Base-by-base conservation (phyloP, 73 alveolate genomes). In the Paramecium sonneborni region DNA sequence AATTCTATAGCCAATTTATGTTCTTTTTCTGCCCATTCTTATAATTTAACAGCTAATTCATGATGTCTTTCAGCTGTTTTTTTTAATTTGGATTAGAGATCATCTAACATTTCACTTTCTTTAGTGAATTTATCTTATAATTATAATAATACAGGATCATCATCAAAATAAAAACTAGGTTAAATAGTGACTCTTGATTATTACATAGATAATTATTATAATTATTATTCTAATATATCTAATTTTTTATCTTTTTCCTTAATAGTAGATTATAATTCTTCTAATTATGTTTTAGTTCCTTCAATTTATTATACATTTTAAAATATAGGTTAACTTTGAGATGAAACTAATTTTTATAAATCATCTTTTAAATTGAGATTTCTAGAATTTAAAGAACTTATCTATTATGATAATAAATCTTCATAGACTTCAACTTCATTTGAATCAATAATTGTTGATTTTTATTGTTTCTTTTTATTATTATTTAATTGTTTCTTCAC, bases 151-250 rank as follows among this genome's bases (percentile, higher is more conserved):
- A 79, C 9, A 20, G 90, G 90, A 43, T 79, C 90, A 46, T 79
- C 90, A 79, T 79, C 90, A 79, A 79, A 79, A 14, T 39, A 79
- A 21, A 79, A 79, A n/a, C 90, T 44, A 18, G 90, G 76, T 79
- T 79, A 44, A 41, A 43, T 24, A 6, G 90, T 30, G 0, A 79
- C 55, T 24, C 14, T 79, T 9, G 90, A 79, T 79, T 79, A 24
- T 11, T 37, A 37, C 90, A 79, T 79, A 24, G 90, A 79, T 18
- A 62, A 52, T 52, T 52, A 30, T 12, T 52, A 52, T 52, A 52
- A 52, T 52, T 52, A 52, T 52, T 52, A 52, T 14, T 79, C 76
- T 46, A 79, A 44, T 18, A 43, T 7, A 38, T 79, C 90, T 43
- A 79, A 24, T 79, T 44, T 43, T 11, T 39, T 46, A 38, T 79